Base-by-base conservation (phyloP, 306 rosid species). In the Arachis stenosperma region DNA sequence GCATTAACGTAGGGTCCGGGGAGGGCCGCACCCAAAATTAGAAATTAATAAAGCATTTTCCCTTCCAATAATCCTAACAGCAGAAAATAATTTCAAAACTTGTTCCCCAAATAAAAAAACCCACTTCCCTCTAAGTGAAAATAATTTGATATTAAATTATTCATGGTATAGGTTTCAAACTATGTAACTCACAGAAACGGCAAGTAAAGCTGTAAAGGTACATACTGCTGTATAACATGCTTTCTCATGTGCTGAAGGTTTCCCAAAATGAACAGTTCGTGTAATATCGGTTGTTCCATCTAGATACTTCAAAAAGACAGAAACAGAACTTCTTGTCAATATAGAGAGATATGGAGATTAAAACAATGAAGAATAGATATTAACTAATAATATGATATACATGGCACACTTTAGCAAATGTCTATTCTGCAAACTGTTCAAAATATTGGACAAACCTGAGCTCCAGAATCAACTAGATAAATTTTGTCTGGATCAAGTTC, bases 231-330 rank as follows among this genome's bases (percentile, higher is more conserved):
- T 91, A 84, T 87, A 95, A 79, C 97, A 91, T 3, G 88, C 88
- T 79, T 90, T 95, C 78, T 95, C 98, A 70, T 90, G 97, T 36
- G 87, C 87, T 0, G 93, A 86, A 77, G 99, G 97, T 78, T 88
- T 88, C 64, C 99, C 99, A 36, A 95, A 91, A 87, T 95, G 99
- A 82, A 95, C 96, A 5, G 99, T 91, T 65, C 98, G 85, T 7
- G 99, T 95, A 74, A 95, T 90, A 74, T 95, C 99, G 15, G 99
- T 95, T 73, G 99, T 95, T 82, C 99, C 99, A 81, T 95, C 99
- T 56, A 88, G 80, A 86, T 95, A 95, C 98, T 95, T 55, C 75
- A 84, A 33, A 33, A 33, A 33, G 4, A 33, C 76, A 73, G 69
- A 85, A 71, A 85, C 48, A 78, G n/a, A 59, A 86, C 55, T 22